Evolutionary conservation across 257 asterid species (phyloP).

Genomic region (Solanum clarkiae): DNA sequence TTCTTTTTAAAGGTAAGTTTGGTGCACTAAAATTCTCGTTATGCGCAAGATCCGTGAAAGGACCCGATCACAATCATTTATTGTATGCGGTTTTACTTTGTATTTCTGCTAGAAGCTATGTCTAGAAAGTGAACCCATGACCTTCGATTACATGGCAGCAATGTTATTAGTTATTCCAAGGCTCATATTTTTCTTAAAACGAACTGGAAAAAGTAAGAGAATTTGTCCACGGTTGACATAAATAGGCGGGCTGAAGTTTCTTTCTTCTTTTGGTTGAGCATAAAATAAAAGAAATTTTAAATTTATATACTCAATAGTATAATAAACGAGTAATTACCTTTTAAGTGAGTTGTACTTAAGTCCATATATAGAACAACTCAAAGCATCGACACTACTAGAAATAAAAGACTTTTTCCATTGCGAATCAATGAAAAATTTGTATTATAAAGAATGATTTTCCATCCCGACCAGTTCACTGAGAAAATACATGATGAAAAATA

Average conservation of each 20-base stretch:
- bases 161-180: no score
- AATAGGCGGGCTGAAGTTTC: neutral
- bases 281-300: neutral
- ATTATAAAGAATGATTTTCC: accelerated
- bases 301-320: neutral
- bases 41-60: no score
- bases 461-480: accelerated
- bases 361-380: no score
- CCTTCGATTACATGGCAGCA: no score
- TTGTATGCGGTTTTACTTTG: no score
- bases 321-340: neutral
- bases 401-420: no score
- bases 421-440: neutral
- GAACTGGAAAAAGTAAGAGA: neutral
- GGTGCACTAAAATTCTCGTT: no score
- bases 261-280: neutral
- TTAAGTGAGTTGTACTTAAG: neutral
- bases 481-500: accelerated
- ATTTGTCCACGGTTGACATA: neutral
- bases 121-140: no score
- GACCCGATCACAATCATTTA: accelerated
- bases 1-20: no score
- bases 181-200: no score
- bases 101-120: no score
- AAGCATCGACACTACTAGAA: no score